Percentiles rank a stretch among this genome's conserved stretches.
phyloP scores from a whole-genome alignment of 179 eudicot species.

The Nepenthes alata region DNA sequence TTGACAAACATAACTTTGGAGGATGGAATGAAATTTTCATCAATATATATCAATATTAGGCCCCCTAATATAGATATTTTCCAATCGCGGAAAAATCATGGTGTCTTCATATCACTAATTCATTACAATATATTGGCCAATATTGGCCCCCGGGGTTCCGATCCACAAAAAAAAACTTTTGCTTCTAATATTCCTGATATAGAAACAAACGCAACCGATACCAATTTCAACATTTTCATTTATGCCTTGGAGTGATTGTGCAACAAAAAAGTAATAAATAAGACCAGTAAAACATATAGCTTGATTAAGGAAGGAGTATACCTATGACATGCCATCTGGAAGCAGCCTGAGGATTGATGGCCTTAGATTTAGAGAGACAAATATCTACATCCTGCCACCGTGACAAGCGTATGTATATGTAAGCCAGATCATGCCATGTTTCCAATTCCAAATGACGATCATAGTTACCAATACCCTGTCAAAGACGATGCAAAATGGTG shows the following conservation, averaged over 20 bases:
- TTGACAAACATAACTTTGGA: no score
- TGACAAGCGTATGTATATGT: constrained; percentile 56
- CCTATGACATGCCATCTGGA: constrained; percentile 62
- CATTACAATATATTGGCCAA: no score
- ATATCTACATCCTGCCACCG: constrained; percentile 67
- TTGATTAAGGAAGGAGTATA: constrained; percentile 6
- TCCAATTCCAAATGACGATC: constrained; percentile 46
- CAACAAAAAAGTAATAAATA: neutral
- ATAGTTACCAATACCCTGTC: constrained; percentile 24
- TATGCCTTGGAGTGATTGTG: neutral
- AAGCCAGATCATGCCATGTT: constrained; percentile 76
- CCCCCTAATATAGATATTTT: no score
- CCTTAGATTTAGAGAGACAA: constrained; percentile 64
- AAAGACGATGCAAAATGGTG: constrained; percentile 7
- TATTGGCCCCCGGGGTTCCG: no score
- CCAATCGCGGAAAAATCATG: no score
- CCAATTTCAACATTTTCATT: no score
- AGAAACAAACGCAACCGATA: no score
- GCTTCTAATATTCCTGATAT: no score
- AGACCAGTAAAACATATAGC: neutral
- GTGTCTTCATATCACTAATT: no score
- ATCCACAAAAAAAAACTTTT: no score
- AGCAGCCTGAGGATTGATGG: constrained; percentile 45
- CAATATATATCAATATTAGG: no score
- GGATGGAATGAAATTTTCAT: no score